phyloP scores from a whole-genome alignment of 768 basidiomycete genomes.

The Artomyces pyxidatus region DNA sequence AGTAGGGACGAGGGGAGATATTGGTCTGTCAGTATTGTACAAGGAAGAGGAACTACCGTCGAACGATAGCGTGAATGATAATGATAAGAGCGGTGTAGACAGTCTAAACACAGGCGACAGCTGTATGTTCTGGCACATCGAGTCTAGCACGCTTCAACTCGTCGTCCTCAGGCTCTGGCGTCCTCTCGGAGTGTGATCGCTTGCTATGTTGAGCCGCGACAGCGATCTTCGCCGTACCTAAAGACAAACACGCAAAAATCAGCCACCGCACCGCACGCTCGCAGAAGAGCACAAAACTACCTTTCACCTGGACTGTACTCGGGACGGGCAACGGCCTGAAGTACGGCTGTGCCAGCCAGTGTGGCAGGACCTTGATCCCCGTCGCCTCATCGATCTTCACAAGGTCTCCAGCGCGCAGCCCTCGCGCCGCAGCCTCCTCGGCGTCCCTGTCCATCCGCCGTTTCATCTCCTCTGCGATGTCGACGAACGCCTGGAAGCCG shows the following conservation, averaged over 20 bases:
- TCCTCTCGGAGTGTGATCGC: background rate
- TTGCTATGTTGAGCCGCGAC: background rate
- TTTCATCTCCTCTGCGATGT: constrained; percentile 53
- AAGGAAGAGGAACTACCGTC: no score
- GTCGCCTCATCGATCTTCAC: constrained; percentile 35
- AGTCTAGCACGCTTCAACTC: constrained; percentile 2
- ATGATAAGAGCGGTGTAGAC: no score
- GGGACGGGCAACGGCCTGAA: constrained; percentile 33
- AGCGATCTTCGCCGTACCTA: background rate
- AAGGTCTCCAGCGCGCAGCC: constrained; percentile 27
- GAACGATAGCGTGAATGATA: no score
- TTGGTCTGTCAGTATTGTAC: no score
- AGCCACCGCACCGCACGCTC: background rate
- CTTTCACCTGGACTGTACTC: background rate
- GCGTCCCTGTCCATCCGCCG: constrained; percentile 49
- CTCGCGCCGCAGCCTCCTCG: constrained; percentile 23
- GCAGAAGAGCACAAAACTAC: background rate
- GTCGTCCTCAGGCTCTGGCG: background rate
- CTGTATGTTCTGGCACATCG: background rate
- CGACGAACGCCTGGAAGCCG: constrained; percentile 30
- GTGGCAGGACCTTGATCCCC: constrained; percentile 48
- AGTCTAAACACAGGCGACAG: background rate
- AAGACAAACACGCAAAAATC: background rate
- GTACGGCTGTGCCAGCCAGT: constrained; percentile 70
- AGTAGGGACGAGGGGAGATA: no score